phyloP scores from a whole-genome alignment of 345 rosid genomes.

The Garcia nutans region DNA sequence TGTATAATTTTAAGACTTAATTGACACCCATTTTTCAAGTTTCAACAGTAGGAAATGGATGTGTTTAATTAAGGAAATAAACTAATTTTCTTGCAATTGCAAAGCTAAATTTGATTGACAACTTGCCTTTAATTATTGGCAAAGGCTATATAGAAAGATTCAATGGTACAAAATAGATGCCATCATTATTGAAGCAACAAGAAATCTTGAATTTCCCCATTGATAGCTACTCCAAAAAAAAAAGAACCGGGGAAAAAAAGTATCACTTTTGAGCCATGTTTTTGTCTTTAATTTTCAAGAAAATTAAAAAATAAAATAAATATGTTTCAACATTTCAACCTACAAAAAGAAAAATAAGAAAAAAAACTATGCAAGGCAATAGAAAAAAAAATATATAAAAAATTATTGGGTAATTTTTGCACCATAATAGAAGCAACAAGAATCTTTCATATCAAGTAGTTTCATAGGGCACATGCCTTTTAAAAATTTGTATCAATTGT shows the following conservation, averaged over 20 bases:
- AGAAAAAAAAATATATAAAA: background rate
- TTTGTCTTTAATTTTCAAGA: too few relatives aligned
- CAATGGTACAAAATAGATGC: background rate
- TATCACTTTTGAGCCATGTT: background rate
- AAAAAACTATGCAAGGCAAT: too few relatives aligned
- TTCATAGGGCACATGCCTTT: background rate
- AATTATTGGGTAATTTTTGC: too few relatives aligned
- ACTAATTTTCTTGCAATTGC: background rate
- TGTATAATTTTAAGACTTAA: too few relatives aligned
- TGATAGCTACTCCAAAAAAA: background rate
- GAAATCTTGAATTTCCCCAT: background rate
- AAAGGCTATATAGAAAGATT: background rate
- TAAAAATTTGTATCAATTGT: background rate
- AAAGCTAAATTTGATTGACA: background rate
- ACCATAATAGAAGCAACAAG: background rate
- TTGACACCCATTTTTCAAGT: too few relatives aligned
- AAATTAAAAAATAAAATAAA: background rate
- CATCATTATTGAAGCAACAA: conserved; percentile 4
- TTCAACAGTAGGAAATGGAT: too few relatives aligned
- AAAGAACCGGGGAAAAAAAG: too few relatives aligned
- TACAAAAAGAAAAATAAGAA: too few relatives aligned
- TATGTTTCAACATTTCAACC: background rate
- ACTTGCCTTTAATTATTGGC: background rate
- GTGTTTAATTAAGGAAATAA: too few relatives aligned
- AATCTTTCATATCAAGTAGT: background rate